These are phyloP conservation scores for Arabidopsis suecica DNA, from an alignment of 345 rosid genomes.

Conservation along the genomic window DNA sequence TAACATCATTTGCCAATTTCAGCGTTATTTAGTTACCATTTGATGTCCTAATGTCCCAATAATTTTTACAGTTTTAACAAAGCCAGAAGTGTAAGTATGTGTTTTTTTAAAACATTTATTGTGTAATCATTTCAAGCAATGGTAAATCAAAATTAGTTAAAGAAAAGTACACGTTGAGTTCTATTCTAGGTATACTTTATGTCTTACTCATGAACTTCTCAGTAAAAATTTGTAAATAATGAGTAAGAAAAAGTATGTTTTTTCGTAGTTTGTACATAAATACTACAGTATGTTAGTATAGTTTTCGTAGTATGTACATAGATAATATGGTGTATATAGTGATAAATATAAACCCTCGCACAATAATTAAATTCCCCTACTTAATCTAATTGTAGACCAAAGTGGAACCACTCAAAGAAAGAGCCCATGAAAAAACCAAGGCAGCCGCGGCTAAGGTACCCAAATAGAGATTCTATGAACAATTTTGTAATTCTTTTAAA, in stretches of 20 bases:
- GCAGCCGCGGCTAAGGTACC: constrained; percentile 33
- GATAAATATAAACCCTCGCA: neutral
- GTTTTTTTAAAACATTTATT: neutral
- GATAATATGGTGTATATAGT: neutral
- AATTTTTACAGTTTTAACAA: neutral
- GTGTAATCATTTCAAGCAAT: constrained; percentile 3
- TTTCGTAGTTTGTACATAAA: neutral
- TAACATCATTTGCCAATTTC: neutral
- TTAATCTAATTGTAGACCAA: constrained; percentile 29
- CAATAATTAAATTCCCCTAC: neutral
- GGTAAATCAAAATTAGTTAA: neutral
- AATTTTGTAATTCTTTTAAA: neutral
- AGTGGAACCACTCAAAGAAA: constrained; percentile 40
- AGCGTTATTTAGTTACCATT: neutral
- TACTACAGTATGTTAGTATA: neutral
- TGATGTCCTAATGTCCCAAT: constrained; percentile 4
- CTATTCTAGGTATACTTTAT: neutral
- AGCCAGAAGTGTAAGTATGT: neutral
- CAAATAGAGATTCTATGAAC: neutral
- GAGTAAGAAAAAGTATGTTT: neutral
- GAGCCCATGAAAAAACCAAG: constrained; percentile 32
- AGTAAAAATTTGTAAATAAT: constrained; percentile 5
- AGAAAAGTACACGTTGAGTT: neutral
- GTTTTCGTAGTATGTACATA: too few species aligned
- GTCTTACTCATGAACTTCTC: constrained; percentile 1